Conservation (phyloP, 371 early-diverging fungal species). For the Fennellomyces sp. region DNA sequence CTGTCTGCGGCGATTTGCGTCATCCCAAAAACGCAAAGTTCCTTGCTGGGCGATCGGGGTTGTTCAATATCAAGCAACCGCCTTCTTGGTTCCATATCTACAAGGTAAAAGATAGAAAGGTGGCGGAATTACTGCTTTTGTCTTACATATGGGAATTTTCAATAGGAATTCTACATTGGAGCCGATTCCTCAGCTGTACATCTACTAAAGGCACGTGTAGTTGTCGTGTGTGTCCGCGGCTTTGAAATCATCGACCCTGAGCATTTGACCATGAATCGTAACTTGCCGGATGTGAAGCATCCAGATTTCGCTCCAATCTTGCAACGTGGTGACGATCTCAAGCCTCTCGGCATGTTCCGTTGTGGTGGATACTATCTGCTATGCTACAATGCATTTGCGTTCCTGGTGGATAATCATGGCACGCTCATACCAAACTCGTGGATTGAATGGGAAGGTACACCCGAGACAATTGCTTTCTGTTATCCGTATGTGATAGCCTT, state of each 20-base stretch:
- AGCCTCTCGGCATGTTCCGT: conserved; percentile 82
- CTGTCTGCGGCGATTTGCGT: conserved; percentile 57
- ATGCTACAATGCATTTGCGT: conserved; percentile 88
- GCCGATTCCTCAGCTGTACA: conserved; percentile 80
- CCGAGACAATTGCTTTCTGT: conserved; percentile 60
- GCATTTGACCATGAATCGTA: conserved; percentile 60
- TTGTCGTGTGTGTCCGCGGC: conserved; percentile 87
- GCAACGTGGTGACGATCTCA: conserved; percentile 22
- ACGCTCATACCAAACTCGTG: conserved; percentile 15
- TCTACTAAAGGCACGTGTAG: conserved; percentile 80
- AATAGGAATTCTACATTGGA: conserved; percentile 88
- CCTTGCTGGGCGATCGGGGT: conserved; percentile 39
- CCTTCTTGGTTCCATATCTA: conserved; percentile 56
- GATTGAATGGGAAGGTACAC: conserved; percentile 54
- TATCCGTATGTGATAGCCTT: conserved; percentile 86
- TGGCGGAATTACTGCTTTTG: too few relatives aligned
- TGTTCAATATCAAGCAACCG: conserved; percentile 49
- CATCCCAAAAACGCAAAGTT: conserved; percentile 56
- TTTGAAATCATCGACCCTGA: conserved; percentile 92
- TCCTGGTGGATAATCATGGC: conserved; percentile 76
- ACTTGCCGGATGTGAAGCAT: conserved; percentile 31
- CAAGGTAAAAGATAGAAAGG: conserved; percentile 64
- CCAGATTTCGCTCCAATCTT: conserved; percentile 19
- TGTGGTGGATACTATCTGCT: conserved; percentile 71
- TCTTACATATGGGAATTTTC: too few relatives aligned